Conservation (phyloP, 495 filamentous ascomycete species). For the Trypethelium eluteriae region DNA sequence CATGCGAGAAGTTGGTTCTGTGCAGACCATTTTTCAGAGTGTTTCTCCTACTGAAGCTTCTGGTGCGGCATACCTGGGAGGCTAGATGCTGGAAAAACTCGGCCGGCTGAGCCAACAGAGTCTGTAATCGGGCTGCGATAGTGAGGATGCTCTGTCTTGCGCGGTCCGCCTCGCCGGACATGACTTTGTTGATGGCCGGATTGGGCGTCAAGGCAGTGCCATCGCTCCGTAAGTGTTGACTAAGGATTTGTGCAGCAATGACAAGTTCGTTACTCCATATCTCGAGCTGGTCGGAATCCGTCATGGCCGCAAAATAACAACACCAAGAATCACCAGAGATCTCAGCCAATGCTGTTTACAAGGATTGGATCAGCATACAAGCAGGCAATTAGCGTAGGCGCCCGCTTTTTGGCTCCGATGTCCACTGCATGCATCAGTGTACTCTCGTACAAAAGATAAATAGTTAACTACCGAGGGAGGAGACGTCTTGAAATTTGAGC, state of each 20-base stretch:
- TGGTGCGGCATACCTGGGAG: constrained; percentile 15
- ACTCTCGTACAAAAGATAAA: too few relatives aligned
- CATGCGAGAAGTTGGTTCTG: constrained; percentile 39
- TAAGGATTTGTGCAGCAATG: not conserved
- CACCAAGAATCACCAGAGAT: too few relatives aligned
- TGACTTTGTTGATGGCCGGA: not conserved
- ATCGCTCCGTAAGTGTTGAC: not conserved
- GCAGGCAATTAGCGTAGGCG: too few relatives aligned
- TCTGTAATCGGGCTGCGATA: constrained; percentile 16
- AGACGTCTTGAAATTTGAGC: too few relatives aligned
- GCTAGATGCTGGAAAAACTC: constrained; percentile 24
- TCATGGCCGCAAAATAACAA: not conserved
- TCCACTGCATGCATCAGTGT: too few relatives aligned
- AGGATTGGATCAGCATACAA: too few relatives aligned
- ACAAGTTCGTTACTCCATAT: not conserved
- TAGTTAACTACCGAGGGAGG: too few relatives aligned
- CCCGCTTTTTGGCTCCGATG: too few relatives aligned
- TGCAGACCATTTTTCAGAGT: not conserved
- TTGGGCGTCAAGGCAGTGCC: not conserved
- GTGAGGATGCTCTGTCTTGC: not conserved
- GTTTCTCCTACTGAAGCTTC: not conserved
- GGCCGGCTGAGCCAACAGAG: constrained; percentile 18
- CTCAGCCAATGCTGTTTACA: too few relatives aligned
- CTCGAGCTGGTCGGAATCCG: not conserved
- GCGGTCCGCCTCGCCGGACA: not conserved